Percentiles rank a stretch among this genome's conserved stretches.
Conservation (phyloP, 2,329 filamentous ascomycete species). For the Orbilia oligospora region DNA sequence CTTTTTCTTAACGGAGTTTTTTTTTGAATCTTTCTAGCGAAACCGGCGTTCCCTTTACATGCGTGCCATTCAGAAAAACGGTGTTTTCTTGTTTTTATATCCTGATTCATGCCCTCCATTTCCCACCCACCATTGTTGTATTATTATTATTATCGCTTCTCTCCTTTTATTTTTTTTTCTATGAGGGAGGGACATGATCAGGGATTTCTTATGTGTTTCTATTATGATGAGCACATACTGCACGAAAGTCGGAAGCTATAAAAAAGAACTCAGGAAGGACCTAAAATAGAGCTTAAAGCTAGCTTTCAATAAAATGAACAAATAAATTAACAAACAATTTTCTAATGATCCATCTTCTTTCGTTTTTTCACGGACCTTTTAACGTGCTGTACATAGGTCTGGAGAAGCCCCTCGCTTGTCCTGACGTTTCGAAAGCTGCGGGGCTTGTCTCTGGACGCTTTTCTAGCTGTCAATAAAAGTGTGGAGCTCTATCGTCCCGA, state of each 20-base stretch:
- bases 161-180: constrained; percentile 21
- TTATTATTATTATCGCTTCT: constrained; percentile 48
- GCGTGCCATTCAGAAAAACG: constrained; percentile 40
- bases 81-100: constrained; percentile 47
- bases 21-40: constrained; percentile 49
- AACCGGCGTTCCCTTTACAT: constrained; percentile 43
- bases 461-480: constrained; percentile 1
- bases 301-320: constrained; percentile 22
- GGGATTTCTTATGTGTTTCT: constrained; percentile 32
- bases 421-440: constrained; percentile 54
- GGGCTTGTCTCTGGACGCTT: constrained; percentile 21
- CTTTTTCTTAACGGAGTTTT: constrained; percentile 45
- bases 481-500: constrained; percentile 2
- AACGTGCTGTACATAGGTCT: constrained; percentile 8
- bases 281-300: constrained; percentile 32
- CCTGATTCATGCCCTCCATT: constrained; percentile 27
- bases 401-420: constrained; percentile 41
- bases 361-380: constrained; percentile 10
- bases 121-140: constrained; percentile 25
- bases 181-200: constrained; percentile 45
- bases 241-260: constrained; percentile 45
- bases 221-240: constrained; percentile 57
- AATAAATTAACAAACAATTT: constrained; percentile 37
- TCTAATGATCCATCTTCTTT: constrained; percentile 6
- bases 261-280: constrained; percentile 16